Conservation (phyloP, 768 basidiomycete species). For the Pisolithus microcarpus region DNA sequence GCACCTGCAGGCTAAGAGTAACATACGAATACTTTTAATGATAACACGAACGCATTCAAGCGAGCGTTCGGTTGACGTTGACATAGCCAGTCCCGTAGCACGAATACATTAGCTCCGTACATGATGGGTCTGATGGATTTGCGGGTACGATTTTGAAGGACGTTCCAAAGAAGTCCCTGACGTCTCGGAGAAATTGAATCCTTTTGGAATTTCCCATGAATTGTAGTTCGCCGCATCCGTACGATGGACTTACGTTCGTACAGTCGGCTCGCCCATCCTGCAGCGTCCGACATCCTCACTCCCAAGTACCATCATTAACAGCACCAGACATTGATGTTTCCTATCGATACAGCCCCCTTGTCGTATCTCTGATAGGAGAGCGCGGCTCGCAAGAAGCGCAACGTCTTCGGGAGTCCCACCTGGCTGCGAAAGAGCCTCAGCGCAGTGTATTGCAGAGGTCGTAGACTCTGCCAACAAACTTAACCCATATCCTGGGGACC, state of each 20-base stretch:
- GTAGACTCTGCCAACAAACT: constrained; percentile 89
- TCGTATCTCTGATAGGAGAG: constrained; percentile 71
- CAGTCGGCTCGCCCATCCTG: constrained; percentile 76
- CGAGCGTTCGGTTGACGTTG: constrained; percentile 77
- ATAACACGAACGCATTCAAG: constrained; percentile 29
- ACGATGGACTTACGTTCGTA: constrained; percentile 58
- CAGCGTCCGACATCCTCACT: constrained; percentile 94
- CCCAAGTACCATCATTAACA: constrained; percentile 91
- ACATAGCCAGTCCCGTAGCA: constrained; percentile 91
- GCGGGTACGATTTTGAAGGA: constrained; percentile 83
- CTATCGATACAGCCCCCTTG: constrained; percentile 87
- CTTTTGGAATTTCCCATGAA: constrained; percentile 34
- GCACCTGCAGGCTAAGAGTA: not conserved
- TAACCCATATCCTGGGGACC: constrained; percentile 94
- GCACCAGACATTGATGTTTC: constrained; percentile 78
- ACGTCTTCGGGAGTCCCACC: constrained; percentile 90
- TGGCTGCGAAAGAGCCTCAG: constrained; percentile 79
- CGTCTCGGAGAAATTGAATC: constrained; percentile 85
- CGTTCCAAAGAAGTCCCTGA: constrained; percentile 77
- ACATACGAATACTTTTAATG: not conserved
- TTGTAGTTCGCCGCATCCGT: not conserved
- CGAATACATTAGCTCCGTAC: constrained; percentile 66
- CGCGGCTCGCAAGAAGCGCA: constrained; percentile 71
- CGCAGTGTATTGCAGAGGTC: constrained; percentile 78
- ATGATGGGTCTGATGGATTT: constrained; percentile 44